Evolutionary conservation across 163 green algal genomes (phyloP), one percentile per base, ranked within the genome.

Genomic region (Chloromonas sp.): DNA sequence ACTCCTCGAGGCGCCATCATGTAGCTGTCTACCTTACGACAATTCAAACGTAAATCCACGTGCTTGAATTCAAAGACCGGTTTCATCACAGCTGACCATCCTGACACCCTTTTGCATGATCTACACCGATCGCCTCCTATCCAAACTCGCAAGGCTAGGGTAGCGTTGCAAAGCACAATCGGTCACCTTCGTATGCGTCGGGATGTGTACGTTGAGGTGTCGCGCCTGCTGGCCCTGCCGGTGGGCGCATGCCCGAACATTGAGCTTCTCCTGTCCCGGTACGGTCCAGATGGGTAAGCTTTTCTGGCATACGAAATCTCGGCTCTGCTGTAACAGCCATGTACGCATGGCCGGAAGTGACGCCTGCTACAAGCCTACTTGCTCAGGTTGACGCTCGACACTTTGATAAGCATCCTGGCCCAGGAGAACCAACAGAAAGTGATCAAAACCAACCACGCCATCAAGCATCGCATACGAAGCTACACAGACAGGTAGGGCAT

Each of bases 341-440:
- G 36, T 36, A 36, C 36, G 36, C 36, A 36, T 36, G 36, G 36
- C 36, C 36, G 36, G 36, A 36, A 36, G 36, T 74, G 66, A 11
- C 66, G 5, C 5, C 74, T 59, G 14, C 74, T 15, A 74, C 66
- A 11, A 74, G 66, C 66, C 66, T 79, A 5, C 74, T 79, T 11
- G 1, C n/a, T 87, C 82, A 88, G 83, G 1, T 87, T 94, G 0
- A 85, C 87, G 0, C 60, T 85, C 0, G 91, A 94, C 62, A 94
- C 92, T 0, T 82, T 96, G 13, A 36, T 90, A 36, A 92, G 87
- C 84, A 94, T 97, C 2, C 94, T 93, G 78, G 86, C 86, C 0
- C 92, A 95, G 70, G 93, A 97, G 80, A 89, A 88, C 66, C 91
- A 94, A 79, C 83, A 86, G 2, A 92, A 90, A 59, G 88, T 96